Evolutionary conservation across 2,329 filamentous ascomycete genomes (phyloP), one percentile per base, ranked within the genome.

Genomic region (Exophiala lecanii-corni): DNA sequence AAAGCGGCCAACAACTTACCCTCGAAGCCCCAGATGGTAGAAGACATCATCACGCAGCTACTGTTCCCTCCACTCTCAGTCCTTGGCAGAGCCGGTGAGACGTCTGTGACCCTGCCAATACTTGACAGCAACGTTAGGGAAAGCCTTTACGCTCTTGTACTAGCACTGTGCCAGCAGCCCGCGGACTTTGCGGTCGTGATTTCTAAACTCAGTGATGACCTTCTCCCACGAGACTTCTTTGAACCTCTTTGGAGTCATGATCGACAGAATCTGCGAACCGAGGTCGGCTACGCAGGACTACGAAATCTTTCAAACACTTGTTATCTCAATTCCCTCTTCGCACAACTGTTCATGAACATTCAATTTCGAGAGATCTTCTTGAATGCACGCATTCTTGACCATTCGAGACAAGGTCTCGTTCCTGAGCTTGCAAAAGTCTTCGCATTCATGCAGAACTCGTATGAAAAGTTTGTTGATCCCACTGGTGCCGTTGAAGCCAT

Each of bases 291-390:
- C 60, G 80, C 85, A n/a, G 92, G 92, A 1, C 66, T 98, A n/a
- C 77, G 77, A 43, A 98, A 98, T 57, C 75, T 96, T 12, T 92
- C 88, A 7, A 95, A 96, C 60, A 97, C 94, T 1, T 98, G 92
- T 65, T 98, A 98, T 61, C 76, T 97, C 60, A 98, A 98, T 62
- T 97, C 92, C 0, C 71, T 98, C 1, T 75, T 97, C 48, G 91
- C 89, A 0, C 92, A 98, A 60, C 77, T 98, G 0, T 98, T 91
- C 70, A 97, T 96, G 88, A 97, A 98, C 59, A 68, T 86, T 12
- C 75, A 80, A 5, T 97, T 98, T 58, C 82, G 92, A 13, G 75
- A 78, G 12, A 95, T 97, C 62, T 85, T 98, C 55, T 73, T 97
- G 47, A 65, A 72, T 43, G 33, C 43, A 23, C 64, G 72, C 6